Evolutionary conservation across 2,329 filamentous ascomycete genomes (phyloP), one percentile per base, ranked within the genome.

Genomic region (Nemania bipapillata): DNA sequence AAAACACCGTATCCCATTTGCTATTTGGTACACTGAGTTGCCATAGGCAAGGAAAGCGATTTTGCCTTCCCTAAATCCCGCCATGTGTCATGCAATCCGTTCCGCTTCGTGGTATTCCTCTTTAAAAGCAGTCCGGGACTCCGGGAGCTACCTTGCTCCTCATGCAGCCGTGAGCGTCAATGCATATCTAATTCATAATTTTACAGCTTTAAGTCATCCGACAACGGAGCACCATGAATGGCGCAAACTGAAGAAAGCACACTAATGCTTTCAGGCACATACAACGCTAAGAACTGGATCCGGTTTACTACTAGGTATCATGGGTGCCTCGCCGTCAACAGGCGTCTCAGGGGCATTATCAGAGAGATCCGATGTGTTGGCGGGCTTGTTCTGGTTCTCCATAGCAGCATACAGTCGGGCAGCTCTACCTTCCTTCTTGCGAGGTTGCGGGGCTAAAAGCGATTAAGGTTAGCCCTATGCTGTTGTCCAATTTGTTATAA

Each of bases 401-500:
- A 78, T 75, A n/a, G 77, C 72, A 15, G 70, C 70, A 65, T 72
- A 77, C 20, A 79, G 63, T 30, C 78, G 76, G 47, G 78, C 78
- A 66, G 78, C 78, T 70, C 78, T 71, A 45, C 78, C 78, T 73
- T 79, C 78, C 57, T 79, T 79, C 72, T 79, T 79, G 70, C 78
- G 77, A 63, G 78, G 78, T 60, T 79, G 77, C 15, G 78, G 78
- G 9, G 78, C 78, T 79, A 42, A 28, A 26, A n/a, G 5, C 47
- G 8, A 22, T 12, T 9, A 58, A 59, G 2, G 47, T 73, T 75
- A 70, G 74, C 68, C 47, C 50, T 4, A 52, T 28, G 45, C 22
- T 6, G 24, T 55, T 52, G 50, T 30, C 50, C n/a, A 11, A 54
- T n/a, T 49, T 42, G 30, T n/a, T 32, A 6, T 50, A 59, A 2